Percentiles rank a stretch among this genome's conserved stretches.
Evolutionary conservation across 345 rosid genomes (phyloP).

Genomic region (Eucalyptus erythrocorys): DNA sequence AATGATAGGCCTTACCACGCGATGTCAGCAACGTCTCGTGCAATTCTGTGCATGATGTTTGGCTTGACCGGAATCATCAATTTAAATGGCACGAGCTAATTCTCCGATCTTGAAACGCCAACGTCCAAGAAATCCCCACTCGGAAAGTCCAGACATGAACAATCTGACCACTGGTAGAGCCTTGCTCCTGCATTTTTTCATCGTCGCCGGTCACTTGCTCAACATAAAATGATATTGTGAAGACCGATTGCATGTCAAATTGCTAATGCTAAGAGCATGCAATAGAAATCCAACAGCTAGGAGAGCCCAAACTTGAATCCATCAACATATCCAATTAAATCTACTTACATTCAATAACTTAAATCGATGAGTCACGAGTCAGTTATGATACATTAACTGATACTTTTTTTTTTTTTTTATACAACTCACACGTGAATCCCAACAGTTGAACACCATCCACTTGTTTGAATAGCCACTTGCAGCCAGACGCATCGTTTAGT

Average conservation of each 20-base stretch:
- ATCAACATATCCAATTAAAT: not conserved
- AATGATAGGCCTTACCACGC: not conserved
- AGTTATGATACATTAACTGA: rapidly evolving
- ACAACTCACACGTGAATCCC: not conserved
- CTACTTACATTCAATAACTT: not conserved
- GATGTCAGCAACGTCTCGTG: not conserved
- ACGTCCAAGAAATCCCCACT: not conserved
- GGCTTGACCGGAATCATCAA: not conserved
- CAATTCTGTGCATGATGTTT: not conserved
- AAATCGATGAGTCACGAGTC: rapidly evolving
- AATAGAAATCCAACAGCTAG: not conserved
- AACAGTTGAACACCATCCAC: not conserved
- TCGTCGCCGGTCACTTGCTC: not conserved
- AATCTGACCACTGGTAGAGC: not conserved
- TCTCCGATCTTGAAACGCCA: not conserved
- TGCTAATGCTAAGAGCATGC: not conserved
- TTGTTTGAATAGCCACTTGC: not conserved
- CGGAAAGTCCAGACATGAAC: not conserved
- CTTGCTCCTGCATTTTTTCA: not conserved
- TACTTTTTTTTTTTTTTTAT: not conserved
- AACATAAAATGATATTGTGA: not conserved
- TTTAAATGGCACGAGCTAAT: not conserved
- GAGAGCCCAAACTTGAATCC: not conserved
- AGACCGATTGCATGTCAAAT: not conserved
- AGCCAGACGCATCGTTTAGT: not conserved